Base-by-base conservation (phyloP, 2,329 filamentous ascomycete species). In the Colletotrichum sp. region DNA sequence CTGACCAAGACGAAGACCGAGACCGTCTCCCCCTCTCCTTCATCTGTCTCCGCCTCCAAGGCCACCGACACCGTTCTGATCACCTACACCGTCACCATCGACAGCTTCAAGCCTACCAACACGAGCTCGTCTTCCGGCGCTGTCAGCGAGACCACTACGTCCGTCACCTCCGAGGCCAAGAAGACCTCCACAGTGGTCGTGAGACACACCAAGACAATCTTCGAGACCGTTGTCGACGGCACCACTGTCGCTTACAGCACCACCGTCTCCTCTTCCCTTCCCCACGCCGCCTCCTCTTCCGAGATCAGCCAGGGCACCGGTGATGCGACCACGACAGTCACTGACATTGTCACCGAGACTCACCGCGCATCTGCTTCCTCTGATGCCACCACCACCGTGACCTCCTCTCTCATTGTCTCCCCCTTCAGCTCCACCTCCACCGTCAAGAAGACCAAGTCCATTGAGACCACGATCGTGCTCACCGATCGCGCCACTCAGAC, bases 401-500 rank as follows among this genome's bases (percentile, higher is more conserved):
- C 30, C 24, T 59, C 59, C 24, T 59, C 59, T 34, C 18, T 72
- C 55, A 32, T 24, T n/a, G 63, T 75, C 59, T 49, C 44, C 21
- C 57, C 65, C 24, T 52, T 64, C 70, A 71, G 52, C 49, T 57
- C 32, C 24, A 49, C 65, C 24, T 52, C 63, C 68, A 71, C 60
- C 36, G 18, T 44, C 30, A 64, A 52, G 60, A 52, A 49, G 12
- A 15, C 34, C 39, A 63, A 63, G 36, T 75, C 73, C 8, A 67
- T 75, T 28, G n/a, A 65, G 39, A 77, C 76, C 32, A 78, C 75
- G 34, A n/a, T 77, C 44, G 44, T 59, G 13, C 59, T 68, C 16
- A 78, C 75, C 52, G 68, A 70, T 16, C 55, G 49, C 6, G 72
- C 72, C 32, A 80, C 78, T 24, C 30, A 70, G 36, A 78, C 76